Evolutionary conservation across 331 rosid species (phyloP).

Genomic region (Cucumis variabilis): DNA sequence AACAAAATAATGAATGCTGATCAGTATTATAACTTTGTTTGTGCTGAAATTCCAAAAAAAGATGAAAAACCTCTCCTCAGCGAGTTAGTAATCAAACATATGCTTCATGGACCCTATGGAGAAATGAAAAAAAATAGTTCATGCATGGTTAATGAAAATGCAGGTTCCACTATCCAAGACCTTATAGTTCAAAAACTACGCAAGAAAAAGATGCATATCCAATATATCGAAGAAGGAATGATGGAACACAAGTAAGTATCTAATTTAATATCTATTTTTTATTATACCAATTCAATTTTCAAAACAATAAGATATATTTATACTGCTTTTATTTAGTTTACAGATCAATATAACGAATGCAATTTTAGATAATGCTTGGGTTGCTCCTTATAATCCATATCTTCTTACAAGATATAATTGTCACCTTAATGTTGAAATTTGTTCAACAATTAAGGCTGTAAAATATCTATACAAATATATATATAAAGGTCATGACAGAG

Average conservation of each 20-base stretch:
- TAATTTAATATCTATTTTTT: no score
- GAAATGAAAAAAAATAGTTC: background rate
- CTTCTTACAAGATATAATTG: background rate
- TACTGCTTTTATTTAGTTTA: no score
- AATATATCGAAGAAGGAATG: no score
- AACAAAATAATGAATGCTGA: background rate
- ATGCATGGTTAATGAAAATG: no score
- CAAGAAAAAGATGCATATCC: no score
- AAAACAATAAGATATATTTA: no score
- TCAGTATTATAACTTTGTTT: background rate
- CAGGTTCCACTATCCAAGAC: no score
- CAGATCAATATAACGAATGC: no score
- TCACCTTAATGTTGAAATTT: background rate
- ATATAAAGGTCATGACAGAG: background rate
- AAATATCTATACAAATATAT: constrained; percentile 22
- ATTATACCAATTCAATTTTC: no score
- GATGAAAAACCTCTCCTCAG: no score
- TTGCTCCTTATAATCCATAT: background rate
- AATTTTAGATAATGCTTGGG: background rate
- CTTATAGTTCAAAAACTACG: no score
- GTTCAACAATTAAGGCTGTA: background rate
- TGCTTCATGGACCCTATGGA: background rate
- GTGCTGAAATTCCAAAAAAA: background rate
- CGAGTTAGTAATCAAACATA: background rate
- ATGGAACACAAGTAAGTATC: no score